A percentile compares a stretch with the other conserved stretches of the same genome.
phyloP scores from a whole-genome alignment of 2,329 filamentous ascomycete species.

The Pseudogymnoascus sp. region DNA sequence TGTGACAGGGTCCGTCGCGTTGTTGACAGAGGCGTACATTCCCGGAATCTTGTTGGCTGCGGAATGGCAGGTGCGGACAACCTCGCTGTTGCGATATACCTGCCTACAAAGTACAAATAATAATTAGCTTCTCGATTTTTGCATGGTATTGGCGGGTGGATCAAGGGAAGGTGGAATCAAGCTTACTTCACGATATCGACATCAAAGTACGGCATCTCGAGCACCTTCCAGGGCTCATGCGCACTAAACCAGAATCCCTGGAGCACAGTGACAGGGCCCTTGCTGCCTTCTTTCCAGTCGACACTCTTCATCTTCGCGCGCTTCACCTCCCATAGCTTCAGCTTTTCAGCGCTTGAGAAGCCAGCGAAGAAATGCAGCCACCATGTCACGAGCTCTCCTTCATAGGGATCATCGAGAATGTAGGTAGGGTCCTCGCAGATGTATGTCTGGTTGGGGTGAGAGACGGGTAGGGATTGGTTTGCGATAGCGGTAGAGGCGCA shows the following conservation, averaged over 20 bases:
- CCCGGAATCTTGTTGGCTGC: slow-evolving; percentile 32
- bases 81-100: slow-evolving; percentile 33
- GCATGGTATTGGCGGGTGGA: background rate
- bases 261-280: slow-evolving; percentile 36
- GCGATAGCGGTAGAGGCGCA: slow-evolving; percentile 33
- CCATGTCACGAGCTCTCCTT: slow-evolving; percentile 36
- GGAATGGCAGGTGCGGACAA: slow-evolving; percentile 36
- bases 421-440: slow-evolving; percentile 29
- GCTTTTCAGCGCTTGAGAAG: slow-evolving; percentile 28
- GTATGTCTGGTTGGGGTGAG: slow-evolving; percentile 27
- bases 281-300: slow-evolving; percentile 30
- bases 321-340: slow-evolving; percentile 33
- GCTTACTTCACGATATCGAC: slow-evolving; percentile 32
- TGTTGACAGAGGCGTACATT: slow-evolving; percentile 37
- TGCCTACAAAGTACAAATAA: slow-evolving; percentile 22
- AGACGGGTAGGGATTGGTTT: slow-evolving; percentile 29
- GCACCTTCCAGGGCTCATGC: slow-evolving; percentile 36
- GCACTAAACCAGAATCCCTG: slow-evolving; percentile 27
- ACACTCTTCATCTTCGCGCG: slow-evolving; percentile 31
- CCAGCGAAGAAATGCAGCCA: slow-evolving; percentile 34
- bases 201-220: slow-evolving; percentile 37
- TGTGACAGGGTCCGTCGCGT: slow-evolving; percentile 31
- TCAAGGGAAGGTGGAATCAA: too few species aligned
- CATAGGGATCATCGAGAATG: slow-evolving; percentile 35
- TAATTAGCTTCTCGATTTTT: background rate